Percentiles rank a stretch among this genome's conserved stretches.
Conservation (phyloP, 805 yeast genomes). For the Wickerhamiella cacticola region DNA sequence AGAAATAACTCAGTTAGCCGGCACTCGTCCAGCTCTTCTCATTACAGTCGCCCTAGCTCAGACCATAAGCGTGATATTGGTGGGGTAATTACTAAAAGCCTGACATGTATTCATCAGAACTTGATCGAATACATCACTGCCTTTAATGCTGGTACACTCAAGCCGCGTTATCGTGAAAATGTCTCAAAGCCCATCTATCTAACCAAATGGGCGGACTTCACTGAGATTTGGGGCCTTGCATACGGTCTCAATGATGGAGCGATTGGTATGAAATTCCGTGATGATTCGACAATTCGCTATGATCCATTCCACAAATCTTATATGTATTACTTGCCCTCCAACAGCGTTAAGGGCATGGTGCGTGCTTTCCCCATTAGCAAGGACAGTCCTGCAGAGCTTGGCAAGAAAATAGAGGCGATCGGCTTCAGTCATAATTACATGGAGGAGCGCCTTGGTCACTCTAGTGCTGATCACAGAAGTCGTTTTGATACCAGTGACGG, state of each 20-base stretch:
- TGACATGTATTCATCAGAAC: neutral
- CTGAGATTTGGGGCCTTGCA: conserved; percentile 89
- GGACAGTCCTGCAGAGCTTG: conserved; percentile 40
- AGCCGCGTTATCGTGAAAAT: neutral
- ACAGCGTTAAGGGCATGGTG: neutral
- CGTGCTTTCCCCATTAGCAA: conserved; percentile 22
- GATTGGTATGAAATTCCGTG: conserved; percentile 82
- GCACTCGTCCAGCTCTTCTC: neutral
- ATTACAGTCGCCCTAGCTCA: neutral
- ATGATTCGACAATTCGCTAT: conserved; percentile 64
- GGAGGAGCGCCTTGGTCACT: conserved; percentile 79
- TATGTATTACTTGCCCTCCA: conserved; percentile 52
- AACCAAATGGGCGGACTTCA: conserved; percentile 96
- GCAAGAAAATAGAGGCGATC: conserved; percentile 63
- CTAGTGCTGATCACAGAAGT: conserved; percentile 47
- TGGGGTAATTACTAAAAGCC: neutral
- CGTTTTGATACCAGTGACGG: conserved; percentile 21
- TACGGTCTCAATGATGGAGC: conserved; percentile 83
- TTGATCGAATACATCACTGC: neutral
- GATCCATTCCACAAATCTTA: conserved; percentile 41
- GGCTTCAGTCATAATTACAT: conserved; percentile 83
- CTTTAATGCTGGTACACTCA: neutral
- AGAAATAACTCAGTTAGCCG: neutral
- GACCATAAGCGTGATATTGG: conserved; percentile 6
- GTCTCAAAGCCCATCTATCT: conserved; percentile 45